Conservation (phyloP, 2,329 filamentous ascomycete genomes). For the Mollisia scopiformis region DNA sequence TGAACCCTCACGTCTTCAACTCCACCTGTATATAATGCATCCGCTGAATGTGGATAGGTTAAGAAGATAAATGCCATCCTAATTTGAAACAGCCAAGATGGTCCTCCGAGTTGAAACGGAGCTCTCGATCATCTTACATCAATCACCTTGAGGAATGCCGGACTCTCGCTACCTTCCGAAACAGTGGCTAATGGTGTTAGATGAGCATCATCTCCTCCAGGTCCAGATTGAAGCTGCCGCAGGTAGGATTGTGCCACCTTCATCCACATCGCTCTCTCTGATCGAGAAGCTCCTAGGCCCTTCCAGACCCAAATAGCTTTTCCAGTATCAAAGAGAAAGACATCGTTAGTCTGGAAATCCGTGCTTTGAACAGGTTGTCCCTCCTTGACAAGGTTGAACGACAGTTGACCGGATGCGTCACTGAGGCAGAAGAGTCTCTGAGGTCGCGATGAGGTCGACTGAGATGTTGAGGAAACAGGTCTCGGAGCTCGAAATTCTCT, state of each 20-base stretch:
- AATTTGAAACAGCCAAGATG: too few relatives aligned
- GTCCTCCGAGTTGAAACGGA: too few relatives aligned
- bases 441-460: slow-evolving; percentile 19
- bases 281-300: slow-evolving; percentile 57
- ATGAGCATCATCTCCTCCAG: slow-evolving; percentile 9
- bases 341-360: slow-evolving; percentile 61
- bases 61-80: too few relatives aligned
- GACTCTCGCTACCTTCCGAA: slow-evolving; percentile 56
- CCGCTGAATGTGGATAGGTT: too few relatives aligned
- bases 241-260: slow-evolving; percentile 58
- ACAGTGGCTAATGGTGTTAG: slow-evolving; percentile 58
- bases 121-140: background rate
- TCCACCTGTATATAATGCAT: too few relatives aligned
- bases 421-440: slow-evolving; percentile 62
- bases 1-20: too few relatives aligned
- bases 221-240: slow-evolving; percentile 38
- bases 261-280: slow-evolving; percentile 64
- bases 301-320: slow-evolving; percentile 68
- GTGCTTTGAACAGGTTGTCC: slow-evolving; percentile 45
- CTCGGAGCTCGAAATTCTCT: slow-evolving; percentile 45
- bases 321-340: slow-evolving; percentile 66
- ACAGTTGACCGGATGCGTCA: slow-evolving; percentile 59
- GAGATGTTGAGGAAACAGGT: slow-evolving; percentile 41
- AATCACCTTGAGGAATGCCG: slow-evolving; percentile 44
- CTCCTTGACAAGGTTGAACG: slow-evolving; percentile 62